Evolutionary conservation across 768 basidiomycete genomes (phyloP).

Genomic region (Podaxis sp.): DNA sequence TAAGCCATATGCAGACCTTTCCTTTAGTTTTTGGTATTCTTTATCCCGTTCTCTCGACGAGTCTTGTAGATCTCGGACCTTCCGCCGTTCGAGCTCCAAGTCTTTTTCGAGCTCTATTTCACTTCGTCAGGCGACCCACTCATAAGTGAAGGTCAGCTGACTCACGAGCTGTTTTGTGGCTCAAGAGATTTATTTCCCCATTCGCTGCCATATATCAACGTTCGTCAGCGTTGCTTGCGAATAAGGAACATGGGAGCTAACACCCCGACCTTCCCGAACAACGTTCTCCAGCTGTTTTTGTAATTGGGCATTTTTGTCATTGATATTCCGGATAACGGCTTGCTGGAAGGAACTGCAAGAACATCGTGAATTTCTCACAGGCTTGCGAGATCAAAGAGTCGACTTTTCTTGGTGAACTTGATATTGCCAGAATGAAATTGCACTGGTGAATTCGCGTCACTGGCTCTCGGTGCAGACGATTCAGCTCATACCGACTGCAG

Average conservation of each 20-base stretch:
- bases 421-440: conserved; percentile 90
- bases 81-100: conserved; percentile 75
- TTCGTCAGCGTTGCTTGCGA: background rate
- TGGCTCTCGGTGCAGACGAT: conserved; percentile 4
- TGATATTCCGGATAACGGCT: conserved; percentile 76
- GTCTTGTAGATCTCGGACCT: conserved; percentile 72
- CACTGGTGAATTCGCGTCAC: conserved; percentile 37
- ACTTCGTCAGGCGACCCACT: background rate
- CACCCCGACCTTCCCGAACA: conserved; percentile 72
- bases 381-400: conserved; percentile 10
- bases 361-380: background rate
- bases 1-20: conserved; percentile 17
- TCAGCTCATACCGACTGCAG: conserved; percentile 59
- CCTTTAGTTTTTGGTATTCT: conserved; percentile 88
- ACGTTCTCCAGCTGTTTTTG: conserved; percentile 88
- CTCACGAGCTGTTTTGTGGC: conserved; percentile 65
- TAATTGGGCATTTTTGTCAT: conserved; percentile 77
- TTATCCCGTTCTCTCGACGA: conserved; percentile 74
- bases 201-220: conserved; percentile 49
- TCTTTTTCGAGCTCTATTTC: conserved; percentile 72
- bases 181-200: conserved; percentile 68
- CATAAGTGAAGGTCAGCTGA: background rate
- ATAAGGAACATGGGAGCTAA: background rate
- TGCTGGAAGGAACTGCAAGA: conserved; percentile 72
- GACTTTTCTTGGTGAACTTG: conserved; percentile 86